These are phyloP conservation scores for Tricholoma flavovirens DNA, from an alignment of 768 basidiomycete species.

Conservation along the genomic window DNA sequence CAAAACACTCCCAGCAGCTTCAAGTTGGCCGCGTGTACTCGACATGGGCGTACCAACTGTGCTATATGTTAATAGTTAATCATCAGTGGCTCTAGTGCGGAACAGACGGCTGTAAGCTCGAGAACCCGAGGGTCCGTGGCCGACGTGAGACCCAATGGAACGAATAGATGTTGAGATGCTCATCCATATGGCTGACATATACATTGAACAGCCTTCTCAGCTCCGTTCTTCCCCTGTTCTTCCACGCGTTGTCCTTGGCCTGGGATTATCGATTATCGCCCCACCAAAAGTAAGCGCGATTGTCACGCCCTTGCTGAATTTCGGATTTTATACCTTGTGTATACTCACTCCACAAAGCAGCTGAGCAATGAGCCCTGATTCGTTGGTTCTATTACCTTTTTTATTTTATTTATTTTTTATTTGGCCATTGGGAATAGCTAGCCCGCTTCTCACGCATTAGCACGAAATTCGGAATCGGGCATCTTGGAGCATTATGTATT, in stretches of 20 bases:
- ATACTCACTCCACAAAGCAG: too few relatives aligned
- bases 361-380: too few relatives aligned
- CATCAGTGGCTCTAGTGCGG: background rate
- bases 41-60: background rate
- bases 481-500: background rate
- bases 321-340: too few relatives aligned
- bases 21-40: too few relatives aligned
- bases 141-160: conserved; percentile 11
- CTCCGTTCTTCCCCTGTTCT: background rate
- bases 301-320: conserved; percentile 11
- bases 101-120: background rate
- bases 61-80: too few relatives aligned
- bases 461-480: background rate
- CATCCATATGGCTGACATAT: background rate
- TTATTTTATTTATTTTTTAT: too few relatives aligned
- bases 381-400: too few relatives aligned
- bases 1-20: too few relatives aligned
- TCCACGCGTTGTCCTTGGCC: conserved; percentile 9
- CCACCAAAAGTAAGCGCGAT: conserved; percentile 12
- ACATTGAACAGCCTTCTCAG: conserved; percentile 2
- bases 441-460: conserved; percentile 1
- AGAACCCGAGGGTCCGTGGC: conserved; percentile 4
- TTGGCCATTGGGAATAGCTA: background rate
- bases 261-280: conserved; percentile 1
- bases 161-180: conserved; percentile 1